Percentiles rank a stretch among this genome's conserved stretches.
Conservation (phyloP, 2,329 filamentous ascomycete species). For the Xylariaceae sp. region DNA sequence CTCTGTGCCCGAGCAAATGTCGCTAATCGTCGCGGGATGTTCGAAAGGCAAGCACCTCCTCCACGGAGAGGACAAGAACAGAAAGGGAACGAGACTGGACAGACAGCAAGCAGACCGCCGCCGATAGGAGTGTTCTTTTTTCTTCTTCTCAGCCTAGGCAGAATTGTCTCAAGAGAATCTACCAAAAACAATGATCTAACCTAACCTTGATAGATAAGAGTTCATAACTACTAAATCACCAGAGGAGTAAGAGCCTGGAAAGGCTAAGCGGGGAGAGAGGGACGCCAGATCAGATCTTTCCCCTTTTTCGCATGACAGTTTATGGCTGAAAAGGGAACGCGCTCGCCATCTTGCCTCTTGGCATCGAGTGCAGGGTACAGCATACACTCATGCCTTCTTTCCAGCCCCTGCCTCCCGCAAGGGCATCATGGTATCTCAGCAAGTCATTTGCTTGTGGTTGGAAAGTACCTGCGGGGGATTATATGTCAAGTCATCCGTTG, state of each 20-base stretch:
- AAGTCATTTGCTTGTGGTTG: background rate
- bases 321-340: slow-evolving; percentile 27
- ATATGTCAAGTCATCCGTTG: background rate
- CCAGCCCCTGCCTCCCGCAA: too few species aligned
- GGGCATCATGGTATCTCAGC: background rate
- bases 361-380: slow-evolving; percentile 1
- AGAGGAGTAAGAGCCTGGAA: slow-evolving; percentile 10
- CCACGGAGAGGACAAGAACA: too few species aligned
- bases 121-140: background rate
- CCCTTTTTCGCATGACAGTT: slow-evolving; percentile 22
- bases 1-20: too few species aligned
- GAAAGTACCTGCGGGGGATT: background rate
- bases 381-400: too few species aligned
- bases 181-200: too few species aligned
- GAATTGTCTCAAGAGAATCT: too few species aligned
- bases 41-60: too few species aligned
- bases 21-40: too few species aligned
- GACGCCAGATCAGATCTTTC: slow-evolving; percentile 22
- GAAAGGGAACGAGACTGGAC: slow-evolving; percentile 1
- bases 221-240: slow-evolving; percentile 13
- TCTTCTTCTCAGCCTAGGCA: too few species aligned
- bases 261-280: slow-evolving; percentile 22
- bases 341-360: slow-evolving; percentile 27
- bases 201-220: too few species aligned
- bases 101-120: slow-evolving; percentile 2